phyloP scores from a whole-genome alignment of 2,329 filamentous ascomycete species.

The Gremmenia infestans region DNA sequence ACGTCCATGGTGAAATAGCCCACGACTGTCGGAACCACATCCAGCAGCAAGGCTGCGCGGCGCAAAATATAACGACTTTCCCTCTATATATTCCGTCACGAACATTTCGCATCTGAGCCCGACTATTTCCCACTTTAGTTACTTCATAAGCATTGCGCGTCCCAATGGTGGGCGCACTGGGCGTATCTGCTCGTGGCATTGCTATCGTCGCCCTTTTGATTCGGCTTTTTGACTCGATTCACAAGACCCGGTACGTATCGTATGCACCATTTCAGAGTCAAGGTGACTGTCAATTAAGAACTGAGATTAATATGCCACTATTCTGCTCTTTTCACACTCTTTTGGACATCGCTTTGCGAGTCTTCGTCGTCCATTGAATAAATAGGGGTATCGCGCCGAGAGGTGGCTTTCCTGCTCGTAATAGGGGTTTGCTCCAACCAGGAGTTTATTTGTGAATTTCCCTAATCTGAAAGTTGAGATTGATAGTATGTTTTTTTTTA shows the following conservation, averaged over 20 bases:
- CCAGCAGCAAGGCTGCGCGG: background rate
- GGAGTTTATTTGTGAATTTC: too few species aligned
- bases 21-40: background rate
- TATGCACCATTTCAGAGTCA: background rate
- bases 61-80: background rate
- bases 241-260: background rate
- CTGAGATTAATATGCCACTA: too few species aligned
- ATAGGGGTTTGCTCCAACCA: too few species aligned
- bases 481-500: too few species aligned
- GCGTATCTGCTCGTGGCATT: slow-evolving; percentile 7
- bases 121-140: background rate
- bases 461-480: too few species aligned
- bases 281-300: too few species aligned
- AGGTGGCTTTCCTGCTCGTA: too few species aligned
- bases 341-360: too few species aligned
- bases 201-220: slow-evolving; percentile 8
- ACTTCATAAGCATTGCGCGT: background rate
- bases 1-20: background rate
- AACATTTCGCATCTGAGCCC: background rate
- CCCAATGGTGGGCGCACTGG: slow-evolving; percentile 6
- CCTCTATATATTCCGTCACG: background rate
- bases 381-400: too few species aligned
- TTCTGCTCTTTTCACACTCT: too few species aligned
- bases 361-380: too few species aligned
- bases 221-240: slow-evolving; percentile 7